Evolutionary conservation across 2,329 filamentous ascomycete species (phyloP), one percentile per base, ranked within the genome.

Genomic region (Aspergillus amoenus): DNA sequence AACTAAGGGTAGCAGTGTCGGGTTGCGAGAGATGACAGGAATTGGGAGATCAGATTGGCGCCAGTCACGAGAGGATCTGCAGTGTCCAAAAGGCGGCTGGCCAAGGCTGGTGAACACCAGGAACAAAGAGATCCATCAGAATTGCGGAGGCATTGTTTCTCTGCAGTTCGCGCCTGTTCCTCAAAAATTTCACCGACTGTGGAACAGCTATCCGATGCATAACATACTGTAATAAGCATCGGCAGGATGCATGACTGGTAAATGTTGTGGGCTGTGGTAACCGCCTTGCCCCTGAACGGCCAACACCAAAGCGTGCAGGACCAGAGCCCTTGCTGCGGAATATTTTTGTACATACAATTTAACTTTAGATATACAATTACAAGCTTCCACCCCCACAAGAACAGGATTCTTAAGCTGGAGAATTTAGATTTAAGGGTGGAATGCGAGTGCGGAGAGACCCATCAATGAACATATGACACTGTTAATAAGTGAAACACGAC

Each of bases 51-150:
- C 30, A 32, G 21, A 47, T 47, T 47, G 51, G 51, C 51, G 51
- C 51, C 51, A 54, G 51, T 54, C 51, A 54, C 51, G 51, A 54
- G 51, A 54, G 21, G 51, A 54, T 54, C 51, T 46, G 51, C 51
- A 47, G 41, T 46, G 32, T 46, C 51, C 34, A 47, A 40, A 49
- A 46, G 51, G 34, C 51, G 40, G 42, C 51, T 27, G 51, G 51
- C 51, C 42, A 47, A 41, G 51, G 34, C 51, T 30, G 9, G 34
- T 47, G 34, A 37, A 27, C 24, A 24, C 43, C 37, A 41, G 41
- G 47, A 27, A 37, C n/a, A 50, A 37, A 53, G 37, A 56, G 34
- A 47, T 48, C 42, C 41, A 55, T 54, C 47, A 27, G 43, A 52
- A 24, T 44, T 22, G 12, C 17, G 17, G 21, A 22, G 41, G 12